Base-by-base conservation (phyloP, 1,284 basidiomycete species). In the Cystobasidium pallidum region DNA sequence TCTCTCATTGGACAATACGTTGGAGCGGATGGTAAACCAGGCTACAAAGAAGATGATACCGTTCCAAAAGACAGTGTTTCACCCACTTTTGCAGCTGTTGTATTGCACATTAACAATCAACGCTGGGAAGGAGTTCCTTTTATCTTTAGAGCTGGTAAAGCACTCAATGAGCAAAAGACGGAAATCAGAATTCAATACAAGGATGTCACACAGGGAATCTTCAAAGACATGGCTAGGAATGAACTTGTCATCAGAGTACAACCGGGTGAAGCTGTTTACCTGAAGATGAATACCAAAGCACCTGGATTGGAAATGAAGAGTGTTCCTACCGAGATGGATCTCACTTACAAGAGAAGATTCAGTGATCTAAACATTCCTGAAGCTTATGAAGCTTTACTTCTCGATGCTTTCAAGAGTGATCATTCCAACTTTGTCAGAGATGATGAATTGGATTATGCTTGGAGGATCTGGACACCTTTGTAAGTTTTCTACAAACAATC, bases 71-170 rank as follows among this genome's bases (percentile, higher is more conserved):
- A 88, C 79, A 96, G 94, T 54, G 86, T 88, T 62, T 95, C 92
- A 82, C 94, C 94, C 6, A 97, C 94, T 2, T 97, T 89, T 79
- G 93, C 94, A 63, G 91, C 92, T 4, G 87, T 88, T 68, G 90
- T 90, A 10, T 84, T 96, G 34, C 90, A 87, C 86, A 92, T 97
- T 81, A 87, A 95, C 83, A 95, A 93, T 82, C 92, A 92, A 0
- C 85, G 94, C 75, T 97, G 94, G 94, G 94, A 97, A 81, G 94
- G 94, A 74, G 94, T 97, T 2, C 94, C 94, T 0, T 97, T 97
- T 84, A 92, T 97, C 78, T 86, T 97, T 78, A 96, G 94, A 83
- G 94, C 94, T 36, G 94, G 94, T 72, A 97, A 97, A 86, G 93
- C 94, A 11, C 84, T 97, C 73, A 95, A 96, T 83, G 94, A 96